These are phyloP conservation scores for Acer yangbiense DNA, from an alignment of 345 rosid genomes.

Conservation along the genomic window DNA sequence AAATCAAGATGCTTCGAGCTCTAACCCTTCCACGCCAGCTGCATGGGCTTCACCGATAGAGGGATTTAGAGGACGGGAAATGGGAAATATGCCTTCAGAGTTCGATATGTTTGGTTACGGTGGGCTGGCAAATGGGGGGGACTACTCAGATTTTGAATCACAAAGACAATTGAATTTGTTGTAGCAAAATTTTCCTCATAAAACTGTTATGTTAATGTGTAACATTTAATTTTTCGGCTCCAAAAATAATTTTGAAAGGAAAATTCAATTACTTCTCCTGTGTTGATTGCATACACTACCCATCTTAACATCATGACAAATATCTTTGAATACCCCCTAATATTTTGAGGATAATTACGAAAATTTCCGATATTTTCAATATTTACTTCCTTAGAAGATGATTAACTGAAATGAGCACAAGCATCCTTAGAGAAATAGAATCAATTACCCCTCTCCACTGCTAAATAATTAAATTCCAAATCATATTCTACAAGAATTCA, in stretches of 20 bases:
- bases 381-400: too few species aligned
- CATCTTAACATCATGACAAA: neutral
- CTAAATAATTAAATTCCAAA: neutral
- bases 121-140: constrained; percentile 45
- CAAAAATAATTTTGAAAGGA: constrained; percentile 6
- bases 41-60: constrained; percentile 66
- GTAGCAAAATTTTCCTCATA: constrained; percentile 29
- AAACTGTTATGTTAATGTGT: neutral
- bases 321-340: too few species aligned
- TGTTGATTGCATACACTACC: neutral
- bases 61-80: constrained; percentile 62
- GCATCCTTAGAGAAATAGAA: neutral
- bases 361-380: too few species aligned
- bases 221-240: neutral
- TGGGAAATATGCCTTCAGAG: constrained; percentile 39
- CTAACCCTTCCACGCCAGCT: constrained; percentile 64
- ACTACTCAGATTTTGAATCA: constrained; percentile 50
- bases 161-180: constrained; percentile 50
- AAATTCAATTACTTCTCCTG: neutral
- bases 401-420: too few species aligned
- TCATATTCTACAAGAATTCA: constrained; percentile 6
- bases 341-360: too few species aligned
- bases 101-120: constrained; percentile 54
- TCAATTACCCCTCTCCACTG: neutral
- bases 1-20: constrained; percentile 66